These are phyloP conservation scores for Aureobasidium sp. DNA, from an alignment of 2,329 filamentous ascomycete species.

Conservation along the genomic window DNA sequence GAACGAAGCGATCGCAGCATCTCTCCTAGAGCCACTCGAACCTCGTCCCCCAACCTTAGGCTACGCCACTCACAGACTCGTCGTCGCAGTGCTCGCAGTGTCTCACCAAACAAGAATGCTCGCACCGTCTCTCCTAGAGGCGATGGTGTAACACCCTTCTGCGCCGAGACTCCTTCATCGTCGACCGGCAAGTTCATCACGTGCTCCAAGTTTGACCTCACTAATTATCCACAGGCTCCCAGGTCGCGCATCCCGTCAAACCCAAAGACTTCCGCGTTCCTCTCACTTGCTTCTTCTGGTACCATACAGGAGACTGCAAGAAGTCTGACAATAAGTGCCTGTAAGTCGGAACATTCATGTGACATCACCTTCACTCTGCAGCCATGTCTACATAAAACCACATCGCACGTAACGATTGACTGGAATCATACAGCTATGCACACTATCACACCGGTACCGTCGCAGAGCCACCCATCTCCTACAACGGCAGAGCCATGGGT, in stretches of 20 bases:
- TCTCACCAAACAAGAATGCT: not conserved
- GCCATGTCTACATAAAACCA: not conserved
- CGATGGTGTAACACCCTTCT: not conserved
- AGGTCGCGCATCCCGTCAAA: not conserved
- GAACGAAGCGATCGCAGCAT: not conserved
- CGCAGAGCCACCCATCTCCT: not conserved
- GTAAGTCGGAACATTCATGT: not conserved
- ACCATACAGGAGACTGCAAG: not conserved
- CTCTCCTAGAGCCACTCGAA: not conserved
- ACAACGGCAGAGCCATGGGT: not conserved
- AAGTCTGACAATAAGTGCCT: slow-evolving; percentile 10
- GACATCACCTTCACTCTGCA: not conserved
- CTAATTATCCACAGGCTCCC: not conserved
- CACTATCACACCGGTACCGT: slow-evolving; percentile 5
- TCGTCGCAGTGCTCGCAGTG: not conserved
- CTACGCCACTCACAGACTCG: not conserved
- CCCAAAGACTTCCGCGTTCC: not conserved
- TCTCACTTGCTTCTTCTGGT: slow-evolving; percentile 16
- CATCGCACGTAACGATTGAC: not conserved
- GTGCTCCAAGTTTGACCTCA: too few relatives aligned
- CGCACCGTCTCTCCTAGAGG: not conserved
- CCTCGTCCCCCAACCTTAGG: not conserved
- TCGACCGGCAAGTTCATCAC: not conserved
- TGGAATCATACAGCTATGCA: not conserved
- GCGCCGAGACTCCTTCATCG: not conserved